Percentiles rank a stretch among this genome's conserved stretches.
Evolutionary conservation across 768 basidiomycete species (phyloP).

Genomic region (Roridomyces roridus): DNA sequence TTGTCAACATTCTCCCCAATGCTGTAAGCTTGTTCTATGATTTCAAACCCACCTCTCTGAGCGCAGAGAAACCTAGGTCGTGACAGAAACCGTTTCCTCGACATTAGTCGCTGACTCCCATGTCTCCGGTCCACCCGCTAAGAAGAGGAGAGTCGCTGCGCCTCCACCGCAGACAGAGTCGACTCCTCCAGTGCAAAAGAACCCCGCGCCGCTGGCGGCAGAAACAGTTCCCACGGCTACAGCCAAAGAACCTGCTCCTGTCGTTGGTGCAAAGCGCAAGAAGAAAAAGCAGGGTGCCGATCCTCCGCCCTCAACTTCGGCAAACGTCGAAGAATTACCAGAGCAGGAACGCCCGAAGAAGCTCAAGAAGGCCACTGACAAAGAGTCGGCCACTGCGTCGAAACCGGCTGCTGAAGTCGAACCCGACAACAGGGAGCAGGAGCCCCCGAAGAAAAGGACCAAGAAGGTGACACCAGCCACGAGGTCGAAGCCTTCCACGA

Average conservation of each 20-base stretch:
- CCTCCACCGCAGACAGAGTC: not conserved
- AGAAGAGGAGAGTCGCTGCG: conserved; percentile 14
- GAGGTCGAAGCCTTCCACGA: too few species aligned
- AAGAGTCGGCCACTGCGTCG: not conserved
- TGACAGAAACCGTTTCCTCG: too few species aligned
- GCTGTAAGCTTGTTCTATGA: conserved; percentile 3
- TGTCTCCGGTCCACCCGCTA: not conserved
- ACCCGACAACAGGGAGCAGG: too few species aligned
- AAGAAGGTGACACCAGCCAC: too few species aligned
- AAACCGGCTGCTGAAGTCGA: too few species aligned
- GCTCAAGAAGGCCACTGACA: conserved; percentile 3
- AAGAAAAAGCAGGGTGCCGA: conserved; percentile 19
- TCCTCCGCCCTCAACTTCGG: not conserved
- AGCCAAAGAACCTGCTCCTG: not conserved
- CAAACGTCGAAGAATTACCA: too few species aligned
- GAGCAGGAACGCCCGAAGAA: conserved; percentile 16
- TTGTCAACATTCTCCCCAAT: conserved; percentile 34
- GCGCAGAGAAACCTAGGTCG: too few species aligned
- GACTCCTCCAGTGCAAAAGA: not conserved
- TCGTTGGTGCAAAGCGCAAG: conserved; percentile 21
- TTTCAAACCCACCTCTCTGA: too few species aligned
- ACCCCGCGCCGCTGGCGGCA: too few species aligned
- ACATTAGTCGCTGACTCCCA: not conserved
- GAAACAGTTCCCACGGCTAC: not conserved
- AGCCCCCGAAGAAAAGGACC: conserved; percentile 26